phyloP scores from a whole-genome alignment of 495 filamentous ascomycete genomes.

The Trichoderma virens region DNA sequence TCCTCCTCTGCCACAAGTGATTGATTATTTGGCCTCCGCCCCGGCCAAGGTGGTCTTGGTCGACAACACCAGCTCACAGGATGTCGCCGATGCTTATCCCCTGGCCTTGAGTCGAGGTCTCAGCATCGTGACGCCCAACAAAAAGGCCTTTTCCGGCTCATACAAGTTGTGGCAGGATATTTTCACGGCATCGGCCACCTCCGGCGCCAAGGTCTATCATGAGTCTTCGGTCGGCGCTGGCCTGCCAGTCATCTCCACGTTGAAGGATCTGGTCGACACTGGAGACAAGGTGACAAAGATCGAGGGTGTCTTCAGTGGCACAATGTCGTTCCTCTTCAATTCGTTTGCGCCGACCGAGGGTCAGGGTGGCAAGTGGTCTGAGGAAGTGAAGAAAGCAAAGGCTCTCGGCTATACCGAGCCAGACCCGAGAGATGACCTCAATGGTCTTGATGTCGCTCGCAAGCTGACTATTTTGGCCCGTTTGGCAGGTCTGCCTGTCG shows the following conservation, averaged over 20 bases:
- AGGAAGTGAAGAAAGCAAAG: constrained; percentile 82
- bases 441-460: constrained; percentile 92
- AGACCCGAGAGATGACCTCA: constrained; percentile 90
- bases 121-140: constrained; percentile 91
- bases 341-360: constrained; percentile 74
- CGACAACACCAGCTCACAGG: constrained; percentile 87
- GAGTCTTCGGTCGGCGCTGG: constrained; percentile 90
- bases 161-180: constrained; percentile 76
- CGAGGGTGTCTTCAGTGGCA: constrained; percentile 94
- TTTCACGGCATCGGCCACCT: constrained; percentile 53
- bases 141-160: constrained; percentile 84
- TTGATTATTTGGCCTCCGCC: constrained; percentile 59
- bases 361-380: constrained; percentile 68
- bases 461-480: constrained; percentile 92
- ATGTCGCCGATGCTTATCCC: constrained; percentile 73
- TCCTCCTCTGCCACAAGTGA: constrained; percentile 56
- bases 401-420: constrained; percentile 96
- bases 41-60: constrained; percentile 72
- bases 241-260: constrained; percentile 81
- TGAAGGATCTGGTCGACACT: constrained; percentile 81
- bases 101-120: constrained; percentile 68
- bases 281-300: constrained; percentile 82
- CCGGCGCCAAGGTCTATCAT: constrained; percentile 76
- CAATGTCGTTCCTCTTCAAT: constrained; percentile 96
- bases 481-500: constrained; percentile 66